phyloP scores from a whole-genome alignment of 768 basidiomycete species.

The Mycena belliarum region DNA sequence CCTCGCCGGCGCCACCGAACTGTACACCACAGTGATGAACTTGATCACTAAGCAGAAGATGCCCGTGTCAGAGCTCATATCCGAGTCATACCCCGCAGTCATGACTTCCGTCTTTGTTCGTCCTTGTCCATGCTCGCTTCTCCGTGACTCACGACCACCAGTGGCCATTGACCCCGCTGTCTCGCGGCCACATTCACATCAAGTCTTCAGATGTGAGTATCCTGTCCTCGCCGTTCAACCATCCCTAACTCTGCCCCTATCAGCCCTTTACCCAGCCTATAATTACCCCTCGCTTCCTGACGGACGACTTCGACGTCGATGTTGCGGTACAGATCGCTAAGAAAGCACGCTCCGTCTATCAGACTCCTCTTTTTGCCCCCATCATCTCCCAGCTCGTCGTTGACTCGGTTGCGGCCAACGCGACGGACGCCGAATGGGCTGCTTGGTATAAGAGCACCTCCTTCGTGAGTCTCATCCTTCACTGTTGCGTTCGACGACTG shows the following conservation, averaged over 20 bases:
- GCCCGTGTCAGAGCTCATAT: constrained; percentile 13
- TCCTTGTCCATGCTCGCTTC: neutral
- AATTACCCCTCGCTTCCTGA: constrained; percentile 15
- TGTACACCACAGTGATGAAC: constrained; percentile 4
- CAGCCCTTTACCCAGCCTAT: constrained; percentile 11
- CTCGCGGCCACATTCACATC: constrained; percentile 15
- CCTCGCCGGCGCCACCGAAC: constrained; percentile 1
- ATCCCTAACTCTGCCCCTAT: neutral
- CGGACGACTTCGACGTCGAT: constrained; percentile 15
- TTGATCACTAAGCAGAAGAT: constrained; percentile 11
- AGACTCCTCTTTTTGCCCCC: neutral
- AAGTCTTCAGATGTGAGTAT: constrained; percentile 9
- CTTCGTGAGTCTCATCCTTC: constrained; percentile 1
- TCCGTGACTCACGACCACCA: neutral
- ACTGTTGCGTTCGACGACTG: neutral
- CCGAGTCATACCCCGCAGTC: constrained; percentile 9
- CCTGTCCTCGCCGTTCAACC: neutral
- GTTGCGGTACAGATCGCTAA: constrained; percentile 4
- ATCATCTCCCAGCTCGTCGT: constrained; percentile 14
- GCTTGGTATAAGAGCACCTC: constrained; percentile 11
- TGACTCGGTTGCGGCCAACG: constrained; percentile 12
- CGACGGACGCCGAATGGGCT: constrained; percentile 12
- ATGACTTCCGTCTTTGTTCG: constrained; percentile 12
- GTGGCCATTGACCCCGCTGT: constrained; percentile 14
- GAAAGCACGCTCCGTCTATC: constrained; percentile 6